Percentiles rank a stretch among this genome's conserved stretches.
These are phyloP conservation scores for Alloascoidea africana DNA, from an alignment of 805 yeast species.

Conservation along the genomic window DNA sequence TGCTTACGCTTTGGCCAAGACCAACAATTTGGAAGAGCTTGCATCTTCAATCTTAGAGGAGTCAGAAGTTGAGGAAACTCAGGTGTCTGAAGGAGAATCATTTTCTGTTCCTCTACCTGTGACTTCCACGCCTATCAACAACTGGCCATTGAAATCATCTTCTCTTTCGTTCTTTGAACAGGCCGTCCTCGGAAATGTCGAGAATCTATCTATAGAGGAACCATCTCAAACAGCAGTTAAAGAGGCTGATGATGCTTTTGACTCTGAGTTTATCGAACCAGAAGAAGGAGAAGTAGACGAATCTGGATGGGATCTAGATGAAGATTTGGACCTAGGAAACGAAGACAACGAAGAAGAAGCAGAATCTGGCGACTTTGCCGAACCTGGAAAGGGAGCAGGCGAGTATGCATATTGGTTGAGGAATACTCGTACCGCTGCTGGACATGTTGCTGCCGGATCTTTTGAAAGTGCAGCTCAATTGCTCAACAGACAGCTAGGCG, in stretches of 20 bases:
- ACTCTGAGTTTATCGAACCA: constrained; percentile 10
- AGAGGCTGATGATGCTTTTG: constrained; percentile 10
- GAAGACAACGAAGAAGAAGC: constrained; percentile 21
- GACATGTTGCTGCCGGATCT: constrained; percentile 90
- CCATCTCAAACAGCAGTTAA: constrained; percentile 13
- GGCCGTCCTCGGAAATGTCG: constrained; percentile 68
- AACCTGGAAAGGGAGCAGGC: constrained; percentile 26
- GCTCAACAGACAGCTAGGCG: constrained; percentile 79
- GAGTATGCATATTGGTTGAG: constrained; percentile 76
- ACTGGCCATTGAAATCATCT: constrained; percentile 77
- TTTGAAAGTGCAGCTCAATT: constrained; percentile 93
- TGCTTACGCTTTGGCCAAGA: constrained; percentile 86
- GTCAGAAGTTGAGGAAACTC: constrained; percentile 48
- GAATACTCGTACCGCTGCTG: constrained; percentile 81
- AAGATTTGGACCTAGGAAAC: constrained; percentile 24
- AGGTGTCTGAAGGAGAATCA: constrained; percentile 30
- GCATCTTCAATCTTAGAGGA: constrained; percentile 61
- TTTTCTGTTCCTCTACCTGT: constrained; percentile 31
- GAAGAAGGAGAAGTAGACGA: constrained; percentile 72
- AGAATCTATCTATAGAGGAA: constrained; percentile 39
- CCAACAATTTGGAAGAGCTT: constrained; percentile 63
- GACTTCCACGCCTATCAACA: constrained; percentile 25
- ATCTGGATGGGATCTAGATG: constrained; percentile 42
- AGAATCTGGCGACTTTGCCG: constrained; percentile 13
- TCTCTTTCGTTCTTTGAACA: constrained; percentile 72